Base-by-base conservation (phyloP, 2,329 filamentous ascomycete species). In the Knufia petricola region DNA sequence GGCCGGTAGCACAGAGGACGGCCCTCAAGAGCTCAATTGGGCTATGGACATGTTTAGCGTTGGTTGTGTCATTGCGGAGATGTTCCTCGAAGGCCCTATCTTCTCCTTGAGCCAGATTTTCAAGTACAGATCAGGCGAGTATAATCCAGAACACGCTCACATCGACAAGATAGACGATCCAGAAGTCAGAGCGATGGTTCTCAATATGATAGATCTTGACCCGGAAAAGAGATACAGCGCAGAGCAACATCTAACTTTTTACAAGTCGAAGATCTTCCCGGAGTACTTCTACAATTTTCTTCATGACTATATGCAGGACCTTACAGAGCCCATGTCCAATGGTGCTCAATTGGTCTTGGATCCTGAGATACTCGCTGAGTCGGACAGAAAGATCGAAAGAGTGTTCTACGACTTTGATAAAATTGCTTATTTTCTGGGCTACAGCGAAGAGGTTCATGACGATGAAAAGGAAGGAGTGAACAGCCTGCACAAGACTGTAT, bases 11-110 rank as follows among this genome's bases (percentile, higher is more conserved):
- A 78, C 84, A 56, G 76, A 79, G 17, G 75, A 80, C 4, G 77
- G 82, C 42, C 77, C 74, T 64, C 78, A 63, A 71, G 79, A 69
- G 3, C 69, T 84, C 46, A 84, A 80, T 41, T 95, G 90, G 89
- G 90, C 92, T 31, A 98, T 98, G 94, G 92, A 98, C 63, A 84
- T 98, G 30, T 98, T 98, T 70, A 96, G 92, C 65, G 85, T 84
- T 19, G 92, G 92, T 6, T 98, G 94, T 63, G 89, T 96, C 32
- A 94, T 98, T 60, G 92, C 92, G 1, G 92, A 98, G 65, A 75
- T 98, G 31, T 95, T 98, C 58, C 77, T 96, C 4, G 92, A 98
- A 67, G 78, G 88, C 0, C 89, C 94, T 7, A 90, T 96, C n/a
- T 96, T 98, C 67, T 94, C 82, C n/a, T 75, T 98, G 9, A 94